Evolutionary conservation across 2,329 filamentous ascomycete genomes (phyloP).

Genomic region (Chaetothyriales sp.): DNA sequence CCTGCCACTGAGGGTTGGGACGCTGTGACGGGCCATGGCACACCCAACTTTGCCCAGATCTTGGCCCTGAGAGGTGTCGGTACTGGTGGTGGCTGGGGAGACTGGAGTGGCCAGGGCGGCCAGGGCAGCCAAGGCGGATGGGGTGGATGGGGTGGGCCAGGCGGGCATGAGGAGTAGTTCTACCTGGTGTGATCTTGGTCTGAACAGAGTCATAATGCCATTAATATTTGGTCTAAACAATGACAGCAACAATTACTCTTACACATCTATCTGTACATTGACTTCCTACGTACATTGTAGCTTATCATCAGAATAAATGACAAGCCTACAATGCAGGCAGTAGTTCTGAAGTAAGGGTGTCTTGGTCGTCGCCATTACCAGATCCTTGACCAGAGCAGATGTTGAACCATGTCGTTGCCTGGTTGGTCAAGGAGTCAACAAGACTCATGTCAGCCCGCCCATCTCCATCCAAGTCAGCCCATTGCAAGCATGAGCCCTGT

Average conservation of each 20-base stretch:
- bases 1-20: slow-evolving; percentile 27
- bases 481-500: neutral
- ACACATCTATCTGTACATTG: too few relatives aligned
- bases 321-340: too few relatives aligned
- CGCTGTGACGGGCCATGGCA: slow-evolving; percentile 26
- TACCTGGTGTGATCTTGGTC: too few relatives aligned
- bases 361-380: neutral
- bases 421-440: neutral
- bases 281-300: too few relatives aligned
- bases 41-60: slow-evolving; percentile 19
- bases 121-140: neutral
- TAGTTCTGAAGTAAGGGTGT: neutral
- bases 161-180: too few relatives aligned
- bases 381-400: neutral
- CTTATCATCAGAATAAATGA: too few relatives aligned
- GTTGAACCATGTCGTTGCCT: neutral
- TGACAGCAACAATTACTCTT: too few relatives aligned
- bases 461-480: neutral
- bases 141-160: too few relatives aligned
- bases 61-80: slow-evolving; percentile 4
- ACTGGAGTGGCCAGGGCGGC: neutral
- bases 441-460: neutral
- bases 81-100: neutral
- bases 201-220: too few relatives aligned
- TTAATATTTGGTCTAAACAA: too few relatives aligned